Percentiles rank a stretch among this genome's conserved stretches.
phyloP scores from a whole-genome alignment of 768 basidiomycete species.

The Termitomyces sp. region DNA sequence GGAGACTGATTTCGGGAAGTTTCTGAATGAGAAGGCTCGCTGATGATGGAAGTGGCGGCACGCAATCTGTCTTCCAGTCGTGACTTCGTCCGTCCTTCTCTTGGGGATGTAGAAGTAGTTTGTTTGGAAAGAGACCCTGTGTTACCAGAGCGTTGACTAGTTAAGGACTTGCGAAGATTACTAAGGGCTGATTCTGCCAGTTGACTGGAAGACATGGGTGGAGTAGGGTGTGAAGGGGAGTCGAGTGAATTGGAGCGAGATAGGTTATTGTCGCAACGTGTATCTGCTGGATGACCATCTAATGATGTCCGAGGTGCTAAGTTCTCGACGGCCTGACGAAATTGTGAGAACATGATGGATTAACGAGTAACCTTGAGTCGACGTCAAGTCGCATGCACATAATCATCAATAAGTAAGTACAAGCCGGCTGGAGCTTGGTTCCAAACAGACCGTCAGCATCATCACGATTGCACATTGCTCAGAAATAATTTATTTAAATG shows the following conservation, averaged over 20 bases:
- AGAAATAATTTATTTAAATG: not conserved
- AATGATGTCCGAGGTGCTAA: slow-evolving; percentile 48
- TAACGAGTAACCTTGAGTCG: not conserved
- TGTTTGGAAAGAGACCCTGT: slow-evolving; percentile 24
- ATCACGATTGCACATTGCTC: not conserved
- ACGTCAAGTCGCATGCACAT: not conserved
- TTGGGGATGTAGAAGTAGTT: slow-evolving; percentile 12
- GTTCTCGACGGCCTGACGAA: slow-evolving; percentile 70
- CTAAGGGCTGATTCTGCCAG: slow-evolving; percentile 59
- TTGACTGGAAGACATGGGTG: slow-evolving; percentile 44
- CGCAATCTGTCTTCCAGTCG: slow-evolving; percentile 78
- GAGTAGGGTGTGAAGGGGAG: slow-evolving; percentile 13
- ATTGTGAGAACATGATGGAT: slow-evolving; percentile 67
- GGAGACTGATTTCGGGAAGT: slow-evolving; percentile 41
- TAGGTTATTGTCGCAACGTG: slow-evolving; percentile 13
- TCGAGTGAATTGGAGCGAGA: slow-evolving; percentile 37
- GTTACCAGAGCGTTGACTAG: slow-evolving; percentile 45
- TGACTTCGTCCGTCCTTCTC: slow-evolving; percentile 36
- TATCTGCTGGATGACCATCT: slow-evolving; percentile 20
- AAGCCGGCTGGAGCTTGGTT: not conserved
- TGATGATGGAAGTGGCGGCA: slow-evolving; percentile 54
- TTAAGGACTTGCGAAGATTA: slow-evolving; percentile 63
- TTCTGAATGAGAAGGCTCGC: slow-evolving; percentile 48
- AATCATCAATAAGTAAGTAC: not conserved
- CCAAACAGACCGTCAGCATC: slow-evolving; percentile 2